These are phyloP conservation scores for Pichia pseudocactophila DNA, from an alignment of 805 yeast species.

Conservation along the genomic window DNA sequence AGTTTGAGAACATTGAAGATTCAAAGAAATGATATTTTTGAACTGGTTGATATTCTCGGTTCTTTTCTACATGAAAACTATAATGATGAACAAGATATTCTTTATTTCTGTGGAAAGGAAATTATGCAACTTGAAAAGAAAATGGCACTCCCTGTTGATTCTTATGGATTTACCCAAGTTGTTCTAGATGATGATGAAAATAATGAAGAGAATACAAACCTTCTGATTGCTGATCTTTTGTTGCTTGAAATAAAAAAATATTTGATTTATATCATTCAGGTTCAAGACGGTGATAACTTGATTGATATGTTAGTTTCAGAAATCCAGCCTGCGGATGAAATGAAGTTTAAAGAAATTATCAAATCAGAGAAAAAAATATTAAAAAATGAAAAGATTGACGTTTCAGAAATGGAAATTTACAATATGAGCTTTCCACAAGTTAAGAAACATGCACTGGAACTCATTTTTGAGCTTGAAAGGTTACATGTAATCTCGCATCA, in stretches of 20 bases:
- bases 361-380: conserved; percentile 34
- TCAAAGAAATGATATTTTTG: conserved; percentile 37
- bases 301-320: conserved; percentile 44
- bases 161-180: conserved; percentile 10
- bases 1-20: conserved; percentile 35
- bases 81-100: conserved; percentile 3
- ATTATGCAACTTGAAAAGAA: conserved; percentile 26
- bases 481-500: conserved; percentile 55
- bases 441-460: conserved; percentile 66
- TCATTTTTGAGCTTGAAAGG: conserved; percentile 65
- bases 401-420: conserved; percentile 20
- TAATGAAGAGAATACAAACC: conserved; percentile 3
- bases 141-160: conserved; percentile 25
- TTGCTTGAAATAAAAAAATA: conserved; percentile 76
- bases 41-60: conserved; percentile 33
- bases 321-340: conserved; percentile 63
- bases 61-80: conserved; percentile 31
- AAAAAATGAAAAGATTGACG: background rate
- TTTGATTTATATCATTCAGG: conserved; percentile 70
- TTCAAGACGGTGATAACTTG: conserved; percentile 70
- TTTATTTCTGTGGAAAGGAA: conserved; percentile 5
- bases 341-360: conserved; percentile 47
- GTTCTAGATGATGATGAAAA: conserved; percentile 7
- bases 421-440: conserved; percentile 55
- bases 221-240: conserved; percentile 27